These are phyloP conservation scores for Fagopyrum tataricum DNA, from an alignment of 148 eudicot species.

Conservation along the genomic window DNA sequence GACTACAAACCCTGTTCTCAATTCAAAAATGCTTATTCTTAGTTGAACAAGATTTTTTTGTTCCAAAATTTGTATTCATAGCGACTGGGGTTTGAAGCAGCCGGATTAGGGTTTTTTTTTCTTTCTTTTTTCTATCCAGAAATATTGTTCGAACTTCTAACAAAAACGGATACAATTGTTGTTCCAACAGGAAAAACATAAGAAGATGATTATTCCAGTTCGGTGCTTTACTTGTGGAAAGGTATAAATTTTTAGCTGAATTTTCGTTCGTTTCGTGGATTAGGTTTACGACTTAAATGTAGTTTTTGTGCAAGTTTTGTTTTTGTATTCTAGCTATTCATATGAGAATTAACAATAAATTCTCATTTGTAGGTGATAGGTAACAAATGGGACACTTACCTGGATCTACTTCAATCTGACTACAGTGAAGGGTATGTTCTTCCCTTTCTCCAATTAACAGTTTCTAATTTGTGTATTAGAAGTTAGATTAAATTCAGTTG, in stretches of 20 bases:
- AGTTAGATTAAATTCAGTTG: background rate
- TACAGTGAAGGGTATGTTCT: slow-evolving; percentile 69
- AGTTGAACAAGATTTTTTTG: too few relatives aligned
- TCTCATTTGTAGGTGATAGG: slow-evolving; percentile 65
- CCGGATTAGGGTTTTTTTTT: too few relatives aligned
- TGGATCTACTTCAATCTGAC: slow-evolving; percentile 92
- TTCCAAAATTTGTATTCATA: too few relatives aligned
- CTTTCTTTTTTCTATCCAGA: too few relatives aligned
- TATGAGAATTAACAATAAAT: background rate
- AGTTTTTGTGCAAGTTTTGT: background rate
- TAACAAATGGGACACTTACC: slow-evolving; percentile 90
- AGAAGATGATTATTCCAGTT: slow-evolving; percentile 51
- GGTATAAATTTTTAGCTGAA: slow-evolving; percentile 19
- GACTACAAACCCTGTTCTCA: too few relatives aligned
- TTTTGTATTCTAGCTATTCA: background rate
- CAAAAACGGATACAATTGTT: background rate
- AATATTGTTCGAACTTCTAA: background rate
- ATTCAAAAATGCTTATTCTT: too few relatives aligned
- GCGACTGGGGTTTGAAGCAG: too few relatives aligned
- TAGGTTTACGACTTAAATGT: background rate
- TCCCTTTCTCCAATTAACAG: background rate
- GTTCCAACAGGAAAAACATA: background rate
- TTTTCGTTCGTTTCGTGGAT: background rate
- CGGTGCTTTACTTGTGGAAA: slow-evolving; percentile 68
- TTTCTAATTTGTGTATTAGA: background rate